phyloP scores from a whole-genome alignment of 768 basidiomycete genomes.

The Lactifluus piperatus region DNA sequence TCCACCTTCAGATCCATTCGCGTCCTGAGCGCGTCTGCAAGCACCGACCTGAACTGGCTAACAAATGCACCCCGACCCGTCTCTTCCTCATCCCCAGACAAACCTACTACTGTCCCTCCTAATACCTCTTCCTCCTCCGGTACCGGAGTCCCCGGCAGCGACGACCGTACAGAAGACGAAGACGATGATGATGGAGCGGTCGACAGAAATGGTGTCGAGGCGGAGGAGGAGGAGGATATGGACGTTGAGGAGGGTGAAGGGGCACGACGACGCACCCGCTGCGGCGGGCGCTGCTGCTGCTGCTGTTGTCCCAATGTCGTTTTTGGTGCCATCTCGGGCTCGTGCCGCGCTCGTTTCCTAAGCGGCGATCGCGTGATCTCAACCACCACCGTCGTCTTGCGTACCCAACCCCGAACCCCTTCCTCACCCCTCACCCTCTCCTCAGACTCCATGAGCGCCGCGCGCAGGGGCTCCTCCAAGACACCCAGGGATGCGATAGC shows the following conservation, averaged over 20 bases:
- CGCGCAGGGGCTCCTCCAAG: not conserved
- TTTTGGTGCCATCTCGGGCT: not conserved
- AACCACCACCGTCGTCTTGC: not conserved
- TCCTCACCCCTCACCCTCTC: not conserved
- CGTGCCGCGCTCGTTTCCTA: not conserved
- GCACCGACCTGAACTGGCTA: constrained; percentile 4
- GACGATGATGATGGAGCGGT: not conserved
- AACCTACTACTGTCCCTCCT: not conserved
- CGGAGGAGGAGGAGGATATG: not conserved
- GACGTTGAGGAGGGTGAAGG: not conserved
- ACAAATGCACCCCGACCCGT: not conserved
- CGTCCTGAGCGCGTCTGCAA: constrained; percentile 11
- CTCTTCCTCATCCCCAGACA: not conserved
- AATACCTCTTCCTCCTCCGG: not conserved
- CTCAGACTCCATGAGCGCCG: not conserved
- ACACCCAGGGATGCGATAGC: not conserved
- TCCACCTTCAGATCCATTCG: constrained; percentile 10
- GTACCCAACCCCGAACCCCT: not conserved
- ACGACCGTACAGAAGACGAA: not conserved
- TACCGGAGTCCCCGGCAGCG: not conserved
- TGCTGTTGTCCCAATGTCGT: not conserved
- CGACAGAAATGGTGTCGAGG: constrained; percentile 7
- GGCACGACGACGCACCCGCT: too few relatives aligned
- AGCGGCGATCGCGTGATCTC: not conserved
- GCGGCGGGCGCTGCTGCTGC: too few relatives aligned